Base-by-base conservation (phyloP, 495 filamentous ascomycete genomes). In the Amorphotheca resinae region DNA sequence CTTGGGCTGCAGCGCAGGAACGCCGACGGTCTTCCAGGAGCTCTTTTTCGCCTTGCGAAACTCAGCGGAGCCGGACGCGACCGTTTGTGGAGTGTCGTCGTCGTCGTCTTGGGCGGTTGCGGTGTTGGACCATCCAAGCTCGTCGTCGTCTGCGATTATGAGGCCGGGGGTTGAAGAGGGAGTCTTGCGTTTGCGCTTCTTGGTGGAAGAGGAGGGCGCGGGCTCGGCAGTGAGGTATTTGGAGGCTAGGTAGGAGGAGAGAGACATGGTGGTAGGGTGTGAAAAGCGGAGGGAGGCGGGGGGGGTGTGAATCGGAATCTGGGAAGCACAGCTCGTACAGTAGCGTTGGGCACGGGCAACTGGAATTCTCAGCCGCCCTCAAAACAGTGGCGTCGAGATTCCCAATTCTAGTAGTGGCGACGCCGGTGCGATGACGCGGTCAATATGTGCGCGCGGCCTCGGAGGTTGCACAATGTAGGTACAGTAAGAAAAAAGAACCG, bases 131-230 rank as follows among this genome's bases (percentile, higher is more conserved):
- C 87, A 87, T 51, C 79, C 80, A 22, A 75, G 64, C 30, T 79
- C 74, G 65, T 96, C 89, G 66, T 95, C 88, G 64, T 95, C 87
- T 52, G 82, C 81, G 52, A 96, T 95, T 44, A 86, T 77, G 15
- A 96, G 79, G 45, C 87, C 85, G 7, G 49, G 51, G 16, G 61
- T 53, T 34, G 63, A 57, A n/a, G 63, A 61, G 46, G 66, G 22
- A 3, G 7, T 60, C 50, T 74, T 68, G 43, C 74, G 60, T 58
- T 91, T 91, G 50, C 82, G 78, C 68, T 93, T 94, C 56, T 79
- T 82, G 56, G 88, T 87, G 58, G 82, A 79, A 20, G 74, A 72
- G 9, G 80, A 67, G 35, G 79, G 77, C 12, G 36, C 36, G 32
- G 77, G 64, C 59, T 89, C 84, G 22, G 84, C 82, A 3, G 73